phyloP scores from a whole-genome alignment of 2,329 filamentous ascomycete genomes.

The Neofusicoccum parvum region DNA sequence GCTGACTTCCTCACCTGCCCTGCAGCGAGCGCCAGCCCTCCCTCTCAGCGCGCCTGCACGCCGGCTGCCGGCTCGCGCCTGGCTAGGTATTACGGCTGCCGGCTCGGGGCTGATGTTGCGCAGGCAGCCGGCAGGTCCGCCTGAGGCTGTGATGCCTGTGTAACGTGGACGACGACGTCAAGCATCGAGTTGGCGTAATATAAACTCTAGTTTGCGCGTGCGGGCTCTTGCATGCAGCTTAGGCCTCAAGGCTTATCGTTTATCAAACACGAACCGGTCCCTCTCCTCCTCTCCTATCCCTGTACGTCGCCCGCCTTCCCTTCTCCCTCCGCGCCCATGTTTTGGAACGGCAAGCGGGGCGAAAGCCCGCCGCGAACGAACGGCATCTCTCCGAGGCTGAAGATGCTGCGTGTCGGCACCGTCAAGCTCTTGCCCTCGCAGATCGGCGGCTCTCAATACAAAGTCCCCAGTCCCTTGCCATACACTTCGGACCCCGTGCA shows the following conservation, averaged over 20 bases:
- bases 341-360: background rate
- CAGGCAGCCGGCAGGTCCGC: background rate
- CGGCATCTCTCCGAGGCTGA: constrained; percentile 5
- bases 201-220: background rate
- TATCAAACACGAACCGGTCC: constrained; percentile 8
- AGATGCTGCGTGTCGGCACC: constrained; percentile 1
- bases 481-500: constrained; percentile 30
- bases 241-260: constrained; percentile 12
- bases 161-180: background rate
- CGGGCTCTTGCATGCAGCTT: constrained; percentile 8
- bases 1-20: constrained; percentile 12
- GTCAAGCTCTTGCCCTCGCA: constrained; percentile 21
- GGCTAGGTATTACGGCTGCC: background rate
- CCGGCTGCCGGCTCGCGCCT: background rate
- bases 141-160: constrained; percentile 6
- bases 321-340: background rate
- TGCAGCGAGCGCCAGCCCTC: background rate
- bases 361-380: background rate
- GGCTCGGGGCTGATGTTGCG: background rate
- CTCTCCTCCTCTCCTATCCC: background rate
- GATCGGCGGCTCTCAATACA: constrained; percentile 8
- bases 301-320: background rate
- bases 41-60: background rate
- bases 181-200: background rate
- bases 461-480: constrained; percentile 23